Conservation (phyloP, 169 alveolate genomes). For the Nephromyces sp. region DNA sequence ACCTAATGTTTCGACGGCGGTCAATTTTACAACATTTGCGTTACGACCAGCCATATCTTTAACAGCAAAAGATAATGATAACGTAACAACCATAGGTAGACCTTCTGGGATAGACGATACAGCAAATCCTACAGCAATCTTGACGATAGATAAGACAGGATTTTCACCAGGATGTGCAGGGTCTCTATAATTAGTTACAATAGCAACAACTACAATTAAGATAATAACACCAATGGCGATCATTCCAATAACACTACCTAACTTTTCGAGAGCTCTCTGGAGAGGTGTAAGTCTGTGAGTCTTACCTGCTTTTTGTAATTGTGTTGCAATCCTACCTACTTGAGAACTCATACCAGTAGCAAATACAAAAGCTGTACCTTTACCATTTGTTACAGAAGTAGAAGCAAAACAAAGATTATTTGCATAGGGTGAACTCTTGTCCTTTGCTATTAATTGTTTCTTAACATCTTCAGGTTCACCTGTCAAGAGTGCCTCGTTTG, state of each 20-base stretch:
- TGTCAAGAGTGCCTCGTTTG: constrained; percentile 86
- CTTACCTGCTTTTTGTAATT: constrained; percentile 62
- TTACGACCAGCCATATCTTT: constrained; percentile 70
- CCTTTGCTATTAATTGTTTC: constrained; percentile 55
- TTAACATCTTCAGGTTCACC: constrained; percentile 71
- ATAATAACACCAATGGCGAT: constrained; percentile 50
- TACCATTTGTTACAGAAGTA: constrained; percentile 81
- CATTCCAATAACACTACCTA: constrained; percentile 74
- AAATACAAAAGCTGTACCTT: constrained; percentile 75
- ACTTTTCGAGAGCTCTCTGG: constrained; percentile 60
- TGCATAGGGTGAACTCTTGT: constrained; percentile 61
- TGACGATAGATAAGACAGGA: constrained; percentile 66
- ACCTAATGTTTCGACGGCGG: constrained; percentile 96
- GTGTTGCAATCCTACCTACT: constrained; percentile 91
- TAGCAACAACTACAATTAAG: constrained; percentile 61
- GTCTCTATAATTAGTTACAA: constrained; percentile 58
- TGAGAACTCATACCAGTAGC: constrained; percentile 66
- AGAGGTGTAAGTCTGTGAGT: constrained; percentile 56
- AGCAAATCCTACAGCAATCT: constrained; percentile 88
- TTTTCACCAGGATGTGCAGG: constrained; percentile 72
- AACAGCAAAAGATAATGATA: constrained; percentile 85
- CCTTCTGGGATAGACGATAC: constrained; percentile 94
- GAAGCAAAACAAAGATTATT: constrained; percentile 83
- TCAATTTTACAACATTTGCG: constrained; percentile 54
- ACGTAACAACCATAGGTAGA: constrained; percentile 94